Conservation (phyloP, 331 rosid species). For the Phaseolus coccineus region DNA sequence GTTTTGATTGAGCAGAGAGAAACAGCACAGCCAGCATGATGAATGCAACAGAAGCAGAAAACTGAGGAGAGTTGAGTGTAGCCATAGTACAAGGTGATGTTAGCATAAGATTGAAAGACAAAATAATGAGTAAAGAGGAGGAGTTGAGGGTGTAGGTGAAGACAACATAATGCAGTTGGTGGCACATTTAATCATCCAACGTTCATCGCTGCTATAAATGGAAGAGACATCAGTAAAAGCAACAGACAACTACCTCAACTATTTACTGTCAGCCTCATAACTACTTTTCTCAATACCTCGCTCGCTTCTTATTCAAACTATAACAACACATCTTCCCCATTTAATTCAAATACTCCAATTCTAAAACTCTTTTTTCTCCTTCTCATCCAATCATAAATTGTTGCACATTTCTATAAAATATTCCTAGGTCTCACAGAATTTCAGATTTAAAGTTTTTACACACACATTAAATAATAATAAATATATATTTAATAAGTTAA, state of each 20-base stretch:
- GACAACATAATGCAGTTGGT: slow-evolving; percentile 24
- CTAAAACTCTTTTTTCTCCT: too few relatives aligned
- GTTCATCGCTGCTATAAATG: slow-evolving; percentile 40
- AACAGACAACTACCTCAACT: slow-evolving; percentile 61
- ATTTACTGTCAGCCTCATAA: slow-evolving; percentile 58
- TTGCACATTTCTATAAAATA: too few relatives aligned
- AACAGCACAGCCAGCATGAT: slow-evolving; percentile 22
- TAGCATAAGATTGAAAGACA: slow-evolving; percentile 42
- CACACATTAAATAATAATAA: too few relatives aligned
- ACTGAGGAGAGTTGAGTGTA: slow-evolving; percentile 41
- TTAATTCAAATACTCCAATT: not conserved
- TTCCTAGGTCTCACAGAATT: too few relatives aligned
- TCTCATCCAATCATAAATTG: too few relatives aligned
- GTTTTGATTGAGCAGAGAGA: slow-evolving; percentile 54
- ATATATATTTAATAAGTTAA: too few relatives aligned
- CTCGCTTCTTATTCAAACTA: slow-evolving; percentile 17
- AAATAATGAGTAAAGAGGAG: slow-evolving; percentile 28
- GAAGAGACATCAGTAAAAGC: slow-evolving; percentile 22
- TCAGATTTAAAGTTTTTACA: too few relatives aligned
- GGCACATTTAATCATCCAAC: slow-evolving; percentile 26
- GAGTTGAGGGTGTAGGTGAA: slow-evolving; percentile 36
- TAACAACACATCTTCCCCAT: not conserved
- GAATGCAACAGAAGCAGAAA: slow-evolving; percentile 40
- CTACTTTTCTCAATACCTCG: slow-evolving; percentile 51
- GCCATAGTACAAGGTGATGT: slow-evolving; percentile 40